Conservation (phyloP, 2,329 filamentous ascomycete genomes). For the Hymenotorrendiella dingleyae region DNA sequence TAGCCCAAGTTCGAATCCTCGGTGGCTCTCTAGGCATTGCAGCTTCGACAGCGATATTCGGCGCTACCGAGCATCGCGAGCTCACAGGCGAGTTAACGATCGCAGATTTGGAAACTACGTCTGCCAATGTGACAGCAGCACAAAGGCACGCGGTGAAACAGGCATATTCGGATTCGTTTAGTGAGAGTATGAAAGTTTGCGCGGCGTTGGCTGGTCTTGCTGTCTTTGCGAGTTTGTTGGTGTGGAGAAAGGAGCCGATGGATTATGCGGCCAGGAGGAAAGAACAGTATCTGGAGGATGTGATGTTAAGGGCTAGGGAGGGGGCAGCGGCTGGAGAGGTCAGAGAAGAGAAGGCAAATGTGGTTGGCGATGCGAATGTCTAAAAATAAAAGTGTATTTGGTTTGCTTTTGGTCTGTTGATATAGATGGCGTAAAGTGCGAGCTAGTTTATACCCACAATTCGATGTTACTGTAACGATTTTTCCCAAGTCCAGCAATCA, state of each 20-base stretch:
- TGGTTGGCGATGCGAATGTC: too few species aligned
- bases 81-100: conserved; percentile 10
- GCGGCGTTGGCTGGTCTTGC: conserved; percentile 10
- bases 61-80: conserved; percentile 7
- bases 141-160: conserved; percentile 14
- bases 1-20: conserved; percentile 53
- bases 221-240: conserved; percentile 11
- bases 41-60: conserved; percentile 51
- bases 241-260: conserved; percentile 7
- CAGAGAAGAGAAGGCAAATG: too few species aligned
- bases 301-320: background rate
- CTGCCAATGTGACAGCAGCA: conserved; percentile 6
- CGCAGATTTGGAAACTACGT: conserved; percentile 9
- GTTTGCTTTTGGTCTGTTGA: too few species aligned
- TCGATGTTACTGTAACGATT: too few species aligned
- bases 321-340: background rate
- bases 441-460: too few species aligned
- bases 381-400: too few species aligned
- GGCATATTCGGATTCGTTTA: conserved; percentile 21
- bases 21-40: conserved; percentile 54
- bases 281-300: conserved; percentile 9
- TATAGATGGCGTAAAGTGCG: too few species aligned
- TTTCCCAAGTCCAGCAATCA: too few species aligned
- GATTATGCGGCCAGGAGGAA: conserved; percentile 7
- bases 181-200: conserved; percentile 20